Evolutionary conservation across 345 rosid species (phyloP).

Genomic region (Erucastrum elatum): DNA sequence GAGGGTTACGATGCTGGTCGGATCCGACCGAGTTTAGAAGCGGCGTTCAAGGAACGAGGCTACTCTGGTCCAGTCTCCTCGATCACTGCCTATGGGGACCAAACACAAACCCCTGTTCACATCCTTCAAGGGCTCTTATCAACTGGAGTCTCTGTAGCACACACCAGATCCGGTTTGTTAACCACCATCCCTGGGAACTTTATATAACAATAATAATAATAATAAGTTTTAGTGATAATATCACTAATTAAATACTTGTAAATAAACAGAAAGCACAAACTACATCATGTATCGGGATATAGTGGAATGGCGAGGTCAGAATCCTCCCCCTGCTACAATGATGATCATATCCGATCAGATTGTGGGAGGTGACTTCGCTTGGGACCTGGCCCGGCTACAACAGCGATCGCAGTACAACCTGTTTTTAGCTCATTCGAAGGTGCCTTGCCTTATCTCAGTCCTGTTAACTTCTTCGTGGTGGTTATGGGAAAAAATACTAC

Average conservation of each 20-base stretch:
- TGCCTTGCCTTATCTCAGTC: background rate
- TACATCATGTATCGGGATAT: background rate
- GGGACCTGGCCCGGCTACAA: background rate
- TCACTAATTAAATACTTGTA: too few species aligned
- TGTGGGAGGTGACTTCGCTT: background rate
- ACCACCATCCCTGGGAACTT: background rate
- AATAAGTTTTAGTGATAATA: too few species aligned
- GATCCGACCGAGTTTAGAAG: constrained; percentile 7
- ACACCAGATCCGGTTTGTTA: background rate
- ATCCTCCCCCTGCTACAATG: constrained; percentile 14
- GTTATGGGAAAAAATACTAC: background rate
- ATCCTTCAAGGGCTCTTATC: constrained; percentile 15
- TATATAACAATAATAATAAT: too few species aligned
- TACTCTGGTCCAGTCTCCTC: constrained; percentile 6
- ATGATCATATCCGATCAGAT: constrained; percentile 7
- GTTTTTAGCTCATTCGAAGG: background rate
- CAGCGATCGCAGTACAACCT: background rate
- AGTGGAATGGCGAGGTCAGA: background rate
- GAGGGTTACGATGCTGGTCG: constrained; percentile 3
- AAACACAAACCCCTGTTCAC: background rate
- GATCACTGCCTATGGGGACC: constrained; percentile 15
- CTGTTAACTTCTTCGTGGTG: background rate
- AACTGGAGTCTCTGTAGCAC: constrained; percentile 14
- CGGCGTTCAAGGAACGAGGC: background rate
- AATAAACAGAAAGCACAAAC: background rate